These are phyloP conservation scores for Auriscalpium orientale DNA, from an alignment of 768 basidiomycete species.

Conservation along the genomic window DNA sequence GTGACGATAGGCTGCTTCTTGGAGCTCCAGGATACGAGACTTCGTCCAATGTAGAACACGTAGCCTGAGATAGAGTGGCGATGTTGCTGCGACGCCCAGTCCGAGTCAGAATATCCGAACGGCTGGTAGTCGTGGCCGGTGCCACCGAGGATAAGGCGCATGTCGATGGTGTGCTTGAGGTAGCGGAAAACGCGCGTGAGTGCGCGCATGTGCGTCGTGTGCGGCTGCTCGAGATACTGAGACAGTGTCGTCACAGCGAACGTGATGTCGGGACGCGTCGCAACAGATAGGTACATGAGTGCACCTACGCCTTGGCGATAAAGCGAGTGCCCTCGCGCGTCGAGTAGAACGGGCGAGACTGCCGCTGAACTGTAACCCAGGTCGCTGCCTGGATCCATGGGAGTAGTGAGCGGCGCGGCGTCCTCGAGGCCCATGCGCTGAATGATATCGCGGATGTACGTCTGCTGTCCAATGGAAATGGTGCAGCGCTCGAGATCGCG, in stretches of 20 bases:
- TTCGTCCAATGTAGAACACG: constrained; percentile 20
- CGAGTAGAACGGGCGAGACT: constrained; percentile 6
- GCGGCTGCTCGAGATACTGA: neutral
- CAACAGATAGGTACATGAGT: constrained; percentile 26
- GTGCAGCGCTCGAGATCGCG: constrained; percentile 13
- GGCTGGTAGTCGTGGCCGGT: neutral
- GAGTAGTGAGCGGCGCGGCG: constrained; percentile 4
- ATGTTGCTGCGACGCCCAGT: constrained; percentile 19
- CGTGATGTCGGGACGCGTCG: constrained; percentile 28
- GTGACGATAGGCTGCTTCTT: constrained; percentile 26
- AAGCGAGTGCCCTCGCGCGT: constrained; percentile 19
- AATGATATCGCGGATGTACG: constrained; percentile 18
- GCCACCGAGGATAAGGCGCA: neutral
- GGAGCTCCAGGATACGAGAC: constrained; percentile 25
- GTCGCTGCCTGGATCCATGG: constrained; percentile 1
- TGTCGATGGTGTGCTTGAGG: neutral
- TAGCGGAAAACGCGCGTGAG: neutral
- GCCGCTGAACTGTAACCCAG: neutral
- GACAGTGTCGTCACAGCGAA: constrained; percentile 18
- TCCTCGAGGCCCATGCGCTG: constrained; percentile 4
- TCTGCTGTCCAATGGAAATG: constrained; percentile 11
- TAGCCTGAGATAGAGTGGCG: constrained; percentile 23
- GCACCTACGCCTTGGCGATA: constrained; percentile 24
- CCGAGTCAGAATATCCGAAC: constrained; percentile 21
- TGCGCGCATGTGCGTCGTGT: neutral